These are phyloP conservation scores for Termitomyces sp. DNA, from an alignment of 768 basidiomycete species.

Conservation along the genomic window DNA sequence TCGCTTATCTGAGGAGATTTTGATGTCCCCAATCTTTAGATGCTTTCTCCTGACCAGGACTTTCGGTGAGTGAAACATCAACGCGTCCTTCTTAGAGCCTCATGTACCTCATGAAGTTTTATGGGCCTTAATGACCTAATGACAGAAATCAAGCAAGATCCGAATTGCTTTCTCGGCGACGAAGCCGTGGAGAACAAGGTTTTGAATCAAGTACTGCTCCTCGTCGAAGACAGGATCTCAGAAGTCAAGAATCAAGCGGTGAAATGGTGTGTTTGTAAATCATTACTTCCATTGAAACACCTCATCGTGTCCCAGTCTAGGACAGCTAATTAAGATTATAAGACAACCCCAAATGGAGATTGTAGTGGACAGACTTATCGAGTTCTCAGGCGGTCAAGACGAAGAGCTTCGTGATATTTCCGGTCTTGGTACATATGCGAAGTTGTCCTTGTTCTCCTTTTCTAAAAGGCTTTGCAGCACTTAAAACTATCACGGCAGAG, in stretches of 20 bases:
- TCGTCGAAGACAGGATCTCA: slow-evolving; percentile 92
- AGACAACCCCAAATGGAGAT: slow-evolving; percentile 76
- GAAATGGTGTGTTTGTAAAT: slow-evolving; percentile 60
- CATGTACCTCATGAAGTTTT: slow-evolving; percentile 48
- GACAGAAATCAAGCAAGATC: slow-evolving; percentile 80
- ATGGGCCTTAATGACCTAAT: slow-evolving; percentile 97
- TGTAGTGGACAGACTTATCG: slow-evolving; percentile 86
- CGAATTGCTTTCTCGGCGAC: slow-evolving; percentile 71
- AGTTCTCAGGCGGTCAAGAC: slow-evolving; percentile 79
- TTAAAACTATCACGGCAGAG: slow-evolving; percentile 94
- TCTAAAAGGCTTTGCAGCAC: slow-evolving; percentile 39
- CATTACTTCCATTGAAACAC: neutral
- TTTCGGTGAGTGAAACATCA: slow-evolving; percentile 51
- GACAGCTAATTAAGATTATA: slow-evolving; percentile 86
- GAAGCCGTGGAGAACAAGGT: slow-evolving; percentile 83
- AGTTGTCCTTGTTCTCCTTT: neutral
- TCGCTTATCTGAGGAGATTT: slow-evolving; percentile 2
- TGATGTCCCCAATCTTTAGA: slow-evolving; percentile 35
- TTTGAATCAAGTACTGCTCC: slow-evolving; percentile 72
- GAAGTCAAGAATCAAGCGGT: slow-evolving; percentile 99
- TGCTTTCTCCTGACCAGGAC: slow-evolving; percentile 89
- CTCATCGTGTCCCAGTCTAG: slow-evolving; percentile 49
- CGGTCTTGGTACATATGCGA: slow-evolving; percentile 61
- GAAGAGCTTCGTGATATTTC: slow-evolving; percentile 95
- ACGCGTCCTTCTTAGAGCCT: slow-evolving; percentile 20